A percentile compares a stretch with the other conserved stretches of the same genome.
These are phyloP conservation scores for Saksenaea vasiformis DNA, from an alignment of 371 early-diverging fungal species.

Conservation along the genomic window DNA sequence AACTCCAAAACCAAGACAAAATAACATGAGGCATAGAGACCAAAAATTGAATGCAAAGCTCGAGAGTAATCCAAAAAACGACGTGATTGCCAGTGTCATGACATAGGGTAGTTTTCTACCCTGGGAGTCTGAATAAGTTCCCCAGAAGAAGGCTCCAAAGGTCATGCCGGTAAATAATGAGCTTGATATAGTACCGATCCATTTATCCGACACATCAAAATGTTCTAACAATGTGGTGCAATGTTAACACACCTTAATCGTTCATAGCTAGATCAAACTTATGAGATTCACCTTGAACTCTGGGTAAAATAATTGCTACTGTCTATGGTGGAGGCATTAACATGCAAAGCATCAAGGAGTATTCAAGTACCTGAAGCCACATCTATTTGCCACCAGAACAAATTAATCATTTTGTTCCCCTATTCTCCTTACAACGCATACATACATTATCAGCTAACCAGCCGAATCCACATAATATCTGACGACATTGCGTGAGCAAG, in stretches of 20 bases:
- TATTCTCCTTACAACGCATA: not conserved
- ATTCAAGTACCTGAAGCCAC: slow-evolving; percentile 65
- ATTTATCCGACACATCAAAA: slow-evolving; percentile 57
- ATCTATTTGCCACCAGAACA: slow-evolving; percentile 38
- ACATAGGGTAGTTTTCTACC: slow-evolving; percentile 82
- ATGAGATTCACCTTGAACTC: slow-evolving; percentile 45
- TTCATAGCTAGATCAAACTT: not conserved
- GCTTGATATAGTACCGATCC: slow-evolving; percentile 67
- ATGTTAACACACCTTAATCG: not conserved
- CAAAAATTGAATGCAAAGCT: slow-evolving; percentile 69
- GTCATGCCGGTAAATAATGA: slow-evolving; percentile 80
- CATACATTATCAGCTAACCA: slow-evolving; percentile 89
- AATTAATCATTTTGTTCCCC: slow-evolving; percentile 3
- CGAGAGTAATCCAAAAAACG: slow-evolving; percentile 70
- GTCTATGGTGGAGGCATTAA: slow-evolving; percentile 48
- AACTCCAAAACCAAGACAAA: slow-evolving; percentile 80
- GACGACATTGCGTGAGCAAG: slow-evolving; percentile 2
- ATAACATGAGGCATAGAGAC: slow-evolving; percentile 63
- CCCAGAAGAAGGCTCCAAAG: slow-evolving; percentile 85
- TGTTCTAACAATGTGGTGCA: slow-evolving; percentile 37
- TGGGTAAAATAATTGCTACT: slow-evolving; percentile 64
- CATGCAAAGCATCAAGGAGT: slow-evolving; percentile 10
- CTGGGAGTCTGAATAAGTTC: slow-evolving; percentile 71
- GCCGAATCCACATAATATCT: slow-evolving; percentile 79
- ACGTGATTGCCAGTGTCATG: slow-evolving; percentile 75